Evolutionary conservation across 768 basidiomycete genomes (phyloP).

Genomic region (Lepiota brunneoincarnata): DNA sequence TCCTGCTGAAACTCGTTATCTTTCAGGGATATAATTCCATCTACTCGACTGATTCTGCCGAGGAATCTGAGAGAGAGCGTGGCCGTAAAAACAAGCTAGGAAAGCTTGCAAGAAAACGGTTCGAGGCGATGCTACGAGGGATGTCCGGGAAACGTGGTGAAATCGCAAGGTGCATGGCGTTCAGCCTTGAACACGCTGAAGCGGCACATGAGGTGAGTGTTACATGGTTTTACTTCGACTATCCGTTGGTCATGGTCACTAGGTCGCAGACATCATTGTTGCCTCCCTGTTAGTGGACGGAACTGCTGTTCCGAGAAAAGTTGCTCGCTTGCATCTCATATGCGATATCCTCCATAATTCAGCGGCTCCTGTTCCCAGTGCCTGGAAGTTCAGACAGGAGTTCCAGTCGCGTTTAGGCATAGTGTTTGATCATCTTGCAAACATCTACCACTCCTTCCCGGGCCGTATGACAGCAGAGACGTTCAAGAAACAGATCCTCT

Average conservation of each 20-base stretch:
- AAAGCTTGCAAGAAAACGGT: constrained; percentile 74
- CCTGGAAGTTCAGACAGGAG: constrained; percentile 96
- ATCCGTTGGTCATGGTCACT: not conserved
- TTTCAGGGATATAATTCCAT: constrained; percentile 80
- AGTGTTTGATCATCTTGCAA: constrained; percentile 93
- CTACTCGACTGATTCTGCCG: constrained; percentile 91
- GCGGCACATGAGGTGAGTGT: constrained; percentile 81
- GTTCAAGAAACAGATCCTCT: constrained; percentile 89
- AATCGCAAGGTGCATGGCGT: constrained; percentile 95
- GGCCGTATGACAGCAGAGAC: constrained; percentile 95
- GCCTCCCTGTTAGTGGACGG: constrained; percentile 83
- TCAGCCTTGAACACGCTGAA: constrained; percentile 94
- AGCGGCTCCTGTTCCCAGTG: constrained; percentile 88
- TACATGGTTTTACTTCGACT: not conserved
- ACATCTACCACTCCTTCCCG: constrained; percentile 93
- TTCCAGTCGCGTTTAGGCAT: constrained; percentile 90
- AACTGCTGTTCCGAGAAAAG: constrained; percentile 97
- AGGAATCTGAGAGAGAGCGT: constrained; percentile 89
- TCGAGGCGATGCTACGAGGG: constrained; percentile 88
- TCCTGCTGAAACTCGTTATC: not conserved
- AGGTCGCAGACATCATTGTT: constrained; percentile 92
- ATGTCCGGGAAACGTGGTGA: constrained; percentile 86
- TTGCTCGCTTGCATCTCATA: constrained; percentile 91
- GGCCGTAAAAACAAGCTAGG: constrained; percentile 76
- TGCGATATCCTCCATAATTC: constrained; percentile 99